A percentile compares a stretch with the other conserved stretches of the same genome.
Evolutionary conservation across 352 stramenopile genomes (phyloP).

Genomic region (Pythium monospermum): DNA sequence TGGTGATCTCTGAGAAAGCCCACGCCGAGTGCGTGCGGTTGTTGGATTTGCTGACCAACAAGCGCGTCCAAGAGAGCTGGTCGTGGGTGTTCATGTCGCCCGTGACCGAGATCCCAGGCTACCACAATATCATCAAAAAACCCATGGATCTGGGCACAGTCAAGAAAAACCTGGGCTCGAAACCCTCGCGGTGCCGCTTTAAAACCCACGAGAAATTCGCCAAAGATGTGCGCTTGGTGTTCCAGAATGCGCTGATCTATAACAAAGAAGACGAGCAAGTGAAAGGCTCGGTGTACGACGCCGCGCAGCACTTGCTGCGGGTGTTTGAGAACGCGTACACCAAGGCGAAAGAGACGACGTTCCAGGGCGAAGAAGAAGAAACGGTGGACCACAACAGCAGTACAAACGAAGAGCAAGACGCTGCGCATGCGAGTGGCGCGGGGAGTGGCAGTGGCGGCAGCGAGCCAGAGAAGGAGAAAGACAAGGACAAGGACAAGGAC

Average conservation of each 20-base stretch:
- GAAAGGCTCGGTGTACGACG: constrained; percentile 74
- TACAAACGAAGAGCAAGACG: constrained; percentile 28
- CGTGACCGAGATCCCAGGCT: constrained; percentile 56
- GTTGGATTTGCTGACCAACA: constrained; percentile 73
- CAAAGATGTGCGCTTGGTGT: constrained; percentile 75
- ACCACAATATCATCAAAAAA: constrained; percentile 72
- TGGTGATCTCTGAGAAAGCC: constrained; percentile 65
- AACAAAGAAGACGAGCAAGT: constrained; percentile 75
- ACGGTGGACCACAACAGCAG: constrained; percentile 17
- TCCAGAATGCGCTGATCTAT: constrained; percentile 76
- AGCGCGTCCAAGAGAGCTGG: constrained; percentile 80
- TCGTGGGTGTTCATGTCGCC: constrained; percentile 84
- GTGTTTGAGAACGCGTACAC: constrained; percentile 82
- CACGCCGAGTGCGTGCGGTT: constrained; percentile 79
- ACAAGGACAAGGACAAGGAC: no score
- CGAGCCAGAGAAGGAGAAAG: constrained; percentile 6
- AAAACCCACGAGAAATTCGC: constrained; percentile 83
- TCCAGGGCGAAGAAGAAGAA: constrained; percentile 26
- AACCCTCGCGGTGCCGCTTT: constrained; percentile 81
- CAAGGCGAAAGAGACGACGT: constrained; percentile 63
- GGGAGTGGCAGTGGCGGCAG: background rate
- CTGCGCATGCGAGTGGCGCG: constrained; percentile 21
- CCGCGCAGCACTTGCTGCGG: constrained; percentile 68
- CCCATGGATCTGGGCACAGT: constrained; percentile 81
- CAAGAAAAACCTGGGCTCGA: constrained; percentile 65